Percentiles rank a stretch among this genome's conserved stretches.
phyloP scores from a whole-genome alignment of 495 filamentous ascomycete genomes.

The Aspergillus heteromorphus region DNA sequence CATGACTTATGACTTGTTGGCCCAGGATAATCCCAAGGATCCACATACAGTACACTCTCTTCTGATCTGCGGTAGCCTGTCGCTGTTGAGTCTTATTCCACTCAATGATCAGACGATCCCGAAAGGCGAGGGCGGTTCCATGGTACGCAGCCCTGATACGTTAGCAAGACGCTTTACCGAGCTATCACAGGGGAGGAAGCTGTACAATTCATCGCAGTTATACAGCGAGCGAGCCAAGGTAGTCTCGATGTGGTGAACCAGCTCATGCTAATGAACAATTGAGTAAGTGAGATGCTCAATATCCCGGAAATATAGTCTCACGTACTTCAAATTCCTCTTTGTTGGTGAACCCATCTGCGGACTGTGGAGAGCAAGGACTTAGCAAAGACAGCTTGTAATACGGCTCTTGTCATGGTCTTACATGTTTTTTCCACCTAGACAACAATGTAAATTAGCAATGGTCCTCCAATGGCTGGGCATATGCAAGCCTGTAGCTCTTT shows the following conservation, averaged over 20 bases:
- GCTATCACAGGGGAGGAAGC: neutral
- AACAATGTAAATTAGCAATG: constrained; percentile 12
- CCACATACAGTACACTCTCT: constrained; percentile 78
- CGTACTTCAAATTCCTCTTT: constrained; percentile 68
- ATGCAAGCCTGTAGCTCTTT: neutral
- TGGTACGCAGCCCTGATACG: constrained; percentile 71
- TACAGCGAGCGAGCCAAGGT: constrained; percentile 93
- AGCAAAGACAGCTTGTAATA: neutral
- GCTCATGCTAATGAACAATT: constrained; percentile 52
- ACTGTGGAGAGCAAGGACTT: constrained; percentile 30
- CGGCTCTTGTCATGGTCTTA: constrained; percentile 26
- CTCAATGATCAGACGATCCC: constrained; percentile 86
- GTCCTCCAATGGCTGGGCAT: neutral
- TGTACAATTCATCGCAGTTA: constrained; percentile 87
- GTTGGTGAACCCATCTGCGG: constrained; percentile 62
- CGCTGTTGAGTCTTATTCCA: constrained; percentile 98
- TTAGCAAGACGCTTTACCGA: neutral
- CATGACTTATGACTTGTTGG: neutral
- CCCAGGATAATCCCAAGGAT: neutral
- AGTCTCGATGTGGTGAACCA: constrained; percentile 93
- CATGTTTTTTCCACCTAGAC: constrained; percentile 73
- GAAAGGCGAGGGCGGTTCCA: constrained; percentile 82
- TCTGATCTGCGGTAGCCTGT: constrained; percentile 84
- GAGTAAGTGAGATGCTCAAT: constrained; percentile 3
- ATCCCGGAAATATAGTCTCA: neutral